phyloP scores from a whole-genome alignment of 768 basidiomycete genomes.

The Kwoniella bestiolae region DNA sequence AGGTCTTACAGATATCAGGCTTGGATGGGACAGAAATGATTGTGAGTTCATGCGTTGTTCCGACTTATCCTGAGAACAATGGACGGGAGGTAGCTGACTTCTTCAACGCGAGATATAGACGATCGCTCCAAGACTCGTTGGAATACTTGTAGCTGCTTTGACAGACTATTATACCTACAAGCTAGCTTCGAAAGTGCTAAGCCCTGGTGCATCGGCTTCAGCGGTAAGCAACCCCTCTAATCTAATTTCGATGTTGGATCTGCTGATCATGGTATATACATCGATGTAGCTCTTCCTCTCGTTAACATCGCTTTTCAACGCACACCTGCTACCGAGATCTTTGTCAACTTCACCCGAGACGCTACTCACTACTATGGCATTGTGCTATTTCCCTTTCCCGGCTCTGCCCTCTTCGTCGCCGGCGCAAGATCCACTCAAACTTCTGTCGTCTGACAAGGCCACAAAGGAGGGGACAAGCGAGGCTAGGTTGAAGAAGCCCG shows the following conservation, averaged over 20 bases:
- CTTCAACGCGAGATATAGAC: slow-evolving; percentile 62
- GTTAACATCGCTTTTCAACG: slow-evolving; percentile 84
- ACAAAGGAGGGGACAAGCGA: background rate
- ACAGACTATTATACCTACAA: slow-evolving; percentile 77
- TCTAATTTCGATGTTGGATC: background rate
- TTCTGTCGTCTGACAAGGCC: background rate
- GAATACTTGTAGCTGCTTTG: slow-evolving; percentile 74
- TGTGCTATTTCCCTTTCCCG: slow-evolving; percentile 68
- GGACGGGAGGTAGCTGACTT: background rate
- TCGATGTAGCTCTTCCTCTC: slow-evolving; percentile 71
- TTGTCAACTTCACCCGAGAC: slow-evolving; percentile 93
- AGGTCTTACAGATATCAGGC: slow-evolving; percentile 65
- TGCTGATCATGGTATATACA: slow-evolving; percentile 11
- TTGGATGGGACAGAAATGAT: slow-evolving; percentile 67
- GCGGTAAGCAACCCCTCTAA: slow-evolving; percentile 66
- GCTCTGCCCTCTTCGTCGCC: background rate
- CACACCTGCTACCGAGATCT: slow-evolving; percentile 78
- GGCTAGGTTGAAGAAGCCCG: background rate
- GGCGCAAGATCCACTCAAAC: background rate
- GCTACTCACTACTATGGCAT: slow-evolving; percentile 75
- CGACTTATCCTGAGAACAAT: background rate
- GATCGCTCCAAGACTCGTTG: slow-evolving; percentile 72
- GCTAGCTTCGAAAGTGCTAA: slow-evolving; percentile 66
- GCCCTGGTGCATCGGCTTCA: slow-evolving; percentile 64
- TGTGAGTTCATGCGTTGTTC: slow-evolving; percentile 61